Conservation (phyloP, 768 basidiomycete species). For the Kwoniella bestiolae region DNA sequence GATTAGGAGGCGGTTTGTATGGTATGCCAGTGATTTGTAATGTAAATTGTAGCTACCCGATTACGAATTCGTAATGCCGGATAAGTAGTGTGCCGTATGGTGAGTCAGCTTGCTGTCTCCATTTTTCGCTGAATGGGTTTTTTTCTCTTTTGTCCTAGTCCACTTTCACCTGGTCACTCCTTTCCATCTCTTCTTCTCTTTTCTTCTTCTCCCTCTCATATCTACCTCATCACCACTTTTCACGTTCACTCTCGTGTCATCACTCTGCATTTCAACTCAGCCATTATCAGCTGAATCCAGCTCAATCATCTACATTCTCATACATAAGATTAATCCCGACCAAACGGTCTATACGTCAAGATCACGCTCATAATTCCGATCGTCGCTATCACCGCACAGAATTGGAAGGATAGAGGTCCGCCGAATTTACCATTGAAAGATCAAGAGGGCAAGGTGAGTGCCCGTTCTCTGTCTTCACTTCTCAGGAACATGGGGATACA, state of each 20-base stretch:
- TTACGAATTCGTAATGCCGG: not conserved
- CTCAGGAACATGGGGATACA: too few relatives aligned
- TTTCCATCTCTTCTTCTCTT: not conserved
- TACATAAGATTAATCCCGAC: conserved; percentile 1
- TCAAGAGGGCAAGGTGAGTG: conserved; percentile 4
- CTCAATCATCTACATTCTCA: not conserved
- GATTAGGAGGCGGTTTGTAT: not conserved
- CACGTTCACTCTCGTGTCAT: not conserved
- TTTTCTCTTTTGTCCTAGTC: conserved; percentile 2
- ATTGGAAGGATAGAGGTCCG: conserved; percentile 17
- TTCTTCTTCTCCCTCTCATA: not conserved
- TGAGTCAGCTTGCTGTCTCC: not conserved
- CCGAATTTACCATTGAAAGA: conserved; percentile 1
- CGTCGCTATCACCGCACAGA: conserved; percentile 7
- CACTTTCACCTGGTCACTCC: not conserved
- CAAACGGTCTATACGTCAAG: conserved; percentile 20
- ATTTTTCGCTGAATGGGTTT: not conserved
- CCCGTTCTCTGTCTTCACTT: not conserved
- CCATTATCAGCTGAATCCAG: not conserved
- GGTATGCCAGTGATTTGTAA: not conserved
- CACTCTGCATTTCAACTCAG: not conserved
- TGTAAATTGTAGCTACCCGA: not conserved
- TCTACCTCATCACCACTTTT: not conserved
- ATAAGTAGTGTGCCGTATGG: not conserved
- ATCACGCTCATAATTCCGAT: conserved; percentile 22